Base-by-base conservation (phyloP, 441 rosid species). In the Dalechampia spathulata region DNA sequence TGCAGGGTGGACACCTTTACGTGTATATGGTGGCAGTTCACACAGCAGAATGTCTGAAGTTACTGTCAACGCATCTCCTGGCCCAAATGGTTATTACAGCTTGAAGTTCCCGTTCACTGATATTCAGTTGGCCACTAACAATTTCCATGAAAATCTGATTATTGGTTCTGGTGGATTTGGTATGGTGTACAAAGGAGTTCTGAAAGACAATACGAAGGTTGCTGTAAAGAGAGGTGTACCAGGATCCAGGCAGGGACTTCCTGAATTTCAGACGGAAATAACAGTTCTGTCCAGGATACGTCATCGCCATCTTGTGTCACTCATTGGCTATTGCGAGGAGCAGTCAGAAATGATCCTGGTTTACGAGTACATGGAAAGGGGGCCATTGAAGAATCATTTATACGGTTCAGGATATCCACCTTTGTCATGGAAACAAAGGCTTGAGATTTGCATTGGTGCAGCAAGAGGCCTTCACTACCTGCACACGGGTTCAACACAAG, bases 301-400 rank as follows among this genome's bases (percentile, higher is more conserved):
- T 39, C 95, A 86, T 67, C 75, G 78, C n/a, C 90, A 89, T 78
- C 90, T 89, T n/a, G 97, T 89, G 56, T 86, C 97, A 0, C 83
- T 89, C 12, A 79, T 89, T 22, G 90, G 97, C 2, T 89, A 76
- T 48, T 89, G 97, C 36, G 95, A 89, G 60, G 97, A 89, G 65
- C 92, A 79, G 46, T 81, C 95, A 6, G 97, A 89, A 48, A 89
- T 86, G 97, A 86, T 89, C 42, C 72, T 89, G 20, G 90, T 84
- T 40, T 89, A 89, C 7, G 95, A 89, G 70, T 89, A 80, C 69
- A 84, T 86, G 95, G 95, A 89, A 36, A 82, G 83, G 52, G 97
- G 95, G 23, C 85, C 95, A 0, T 69, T 89, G 65, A 89, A 83
- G 60, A 73, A 69, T 45, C 90, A 89, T 64, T 69, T 89, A 45